Percentiles rank a stretch among this genome's conserved stretches.
Conservation (phyloP, 78 protist genomes). For the Bodo saltans region DNA sequence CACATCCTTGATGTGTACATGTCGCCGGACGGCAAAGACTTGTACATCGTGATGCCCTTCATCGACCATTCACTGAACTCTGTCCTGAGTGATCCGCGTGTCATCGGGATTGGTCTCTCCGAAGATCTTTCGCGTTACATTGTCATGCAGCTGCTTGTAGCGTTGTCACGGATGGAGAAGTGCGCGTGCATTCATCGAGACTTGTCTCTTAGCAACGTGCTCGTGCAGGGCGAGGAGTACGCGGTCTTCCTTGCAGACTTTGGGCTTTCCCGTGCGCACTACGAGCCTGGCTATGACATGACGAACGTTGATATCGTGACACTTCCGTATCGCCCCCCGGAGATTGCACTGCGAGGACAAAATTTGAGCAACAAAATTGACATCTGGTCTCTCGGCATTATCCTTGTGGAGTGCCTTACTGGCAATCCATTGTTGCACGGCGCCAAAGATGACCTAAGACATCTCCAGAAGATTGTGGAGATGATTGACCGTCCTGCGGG, state of each 20-base stretch:
- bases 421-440: not conserved
- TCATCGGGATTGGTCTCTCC: not conserved
- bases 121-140: not conserved
- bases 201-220: conserved; percentile 2
- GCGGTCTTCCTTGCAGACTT: not conserved
- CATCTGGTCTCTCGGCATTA: not conserved
- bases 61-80: not conserved
- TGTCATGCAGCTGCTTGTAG: not conserved
- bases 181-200: conserved; percentile 7
- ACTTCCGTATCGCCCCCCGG: not conserved
- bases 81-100: no score
- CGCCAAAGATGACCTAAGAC: not conserved
- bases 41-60: not conserved
- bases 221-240: not conserved
- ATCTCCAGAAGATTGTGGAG: not conserved
- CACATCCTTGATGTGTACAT: not conserved
- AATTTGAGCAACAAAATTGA: not conserved
- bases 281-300: not conserved
- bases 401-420: not conserved
- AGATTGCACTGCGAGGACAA: not conserved
- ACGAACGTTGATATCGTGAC: not conserved
- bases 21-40: not conserved
- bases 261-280: conserved; percentile 3
- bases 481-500: not conserved
- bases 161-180: not conserved